phyloP scores from a whole-genome alignment of 176 grass and related monocot genomes.

The Dactylis glomerata region DNA sequence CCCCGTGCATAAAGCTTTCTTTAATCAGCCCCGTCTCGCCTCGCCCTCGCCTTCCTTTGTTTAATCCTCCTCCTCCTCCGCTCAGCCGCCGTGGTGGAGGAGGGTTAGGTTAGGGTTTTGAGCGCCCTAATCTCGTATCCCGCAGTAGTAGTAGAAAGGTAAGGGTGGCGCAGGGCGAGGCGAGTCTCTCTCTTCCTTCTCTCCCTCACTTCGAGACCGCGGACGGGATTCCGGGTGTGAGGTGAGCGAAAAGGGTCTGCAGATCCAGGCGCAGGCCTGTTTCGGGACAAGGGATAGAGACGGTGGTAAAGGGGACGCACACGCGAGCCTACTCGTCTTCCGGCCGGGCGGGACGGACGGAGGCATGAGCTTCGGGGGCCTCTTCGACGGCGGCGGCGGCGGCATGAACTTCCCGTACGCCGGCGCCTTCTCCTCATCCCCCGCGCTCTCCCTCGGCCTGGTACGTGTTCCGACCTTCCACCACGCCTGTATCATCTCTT shows the following conservation, averaged over 20 bases:
- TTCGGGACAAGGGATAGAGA: neutral
- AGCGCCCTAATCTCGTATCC: neutral
- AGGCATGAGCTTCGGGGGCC: conserved; percentile 60
- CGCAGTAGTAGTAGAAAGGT: neutral
- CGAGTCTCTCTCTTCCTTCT: neutral
- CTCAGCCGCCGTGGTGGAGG: conserved; percentile 13
- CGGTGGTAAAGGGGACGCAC: neutral
- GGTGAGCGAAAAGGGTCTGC: neutral
- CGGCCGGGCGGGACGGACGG: neutral
- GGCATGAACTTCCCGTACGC: conserved; percentile 56
- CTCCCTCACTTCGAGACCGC: neutral
- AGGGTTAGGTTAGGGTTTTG: conserved; percentile 59
- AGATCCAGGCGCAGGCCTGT: conserved; percentile 31
- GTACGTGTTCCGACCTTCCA: conserved; percentile 20
- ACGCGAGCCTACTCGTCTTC: neutral
- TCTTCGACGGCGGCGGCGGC: conserved; percentile 52
- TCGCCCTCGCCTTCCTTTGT: neutral
- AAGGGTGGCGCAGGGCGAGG: neutral
- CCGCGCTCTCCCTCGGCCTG: conserved; percentile 78
- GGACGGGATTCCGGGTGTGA: conserved; percentile 5
- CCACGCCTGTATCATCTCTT: neutral
- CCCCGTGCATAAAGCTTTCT: conserved; percentile 41
- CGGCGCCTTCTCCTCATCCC: conserved; percentile 58
- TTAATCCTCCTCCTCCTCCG: neutral
- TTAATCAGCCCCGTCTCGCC: conserved; percentile 20